Percentiles rank a stretch among this genome's conserved stretches.
phyloP scores from a whole-genome alignment of 1,284 basidiomycete species.

The Amylostereum areolatum region DNA sequence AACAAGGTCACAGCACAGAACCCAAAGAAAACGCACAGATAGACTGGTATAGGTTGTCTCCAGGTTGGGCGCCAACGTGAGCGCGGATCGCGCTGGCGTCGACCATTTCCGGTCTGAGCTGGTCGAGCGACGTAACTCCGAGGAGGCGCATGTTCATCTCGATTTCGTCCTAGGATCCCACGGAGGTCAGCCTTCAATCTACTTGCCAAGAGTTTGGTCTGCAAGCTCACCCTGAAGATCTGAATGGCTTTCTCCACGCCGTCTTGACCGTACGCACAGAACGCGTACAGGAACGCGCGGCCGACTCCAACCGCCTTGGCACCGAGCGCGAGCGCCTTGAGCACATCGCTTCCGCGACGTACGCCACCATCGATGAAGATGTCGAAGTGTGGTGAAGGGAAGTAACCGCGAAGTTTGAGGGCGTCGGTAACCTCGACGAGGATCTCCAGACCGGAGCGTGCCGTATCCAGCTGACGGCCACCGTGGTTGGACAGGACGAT shows the following conservation, averaged over 20 bases:
- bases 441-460: conserved; percentile 86
- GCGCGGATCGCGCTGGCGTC: conserved; percentile 66
- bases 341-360: conserved; percentile 83
- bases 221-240: conserved; percentile 61
- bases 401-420: conserved; percentile 56
- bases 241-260: conserved; percentile 75
- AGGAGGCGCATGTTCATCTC: conserved; percentile 90
- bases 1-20: no score
- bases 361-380: conserved; percentile 93
- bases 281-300: conserved; percentile 85
- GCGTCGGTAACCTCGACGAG: conserved; percentile 83
- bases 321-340: conserved; percentile 90
- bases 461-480: conserved; percentile 88
- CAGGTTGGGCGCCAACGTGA: conserved; percentile 61
- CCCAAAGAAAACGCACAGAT: conserved; percentile 60
- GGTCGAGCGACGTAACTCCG: conserved; percentile 73
- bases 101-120: conserved; percentile 85
- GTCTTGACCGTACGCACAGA: conserved; percentile 81
- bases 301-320: conserved; percentile 78
- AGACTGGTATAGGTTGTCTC: conserved; percentile 64
- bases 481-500: conserved; percentile 91
- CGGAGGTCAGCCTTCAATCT: background rate
- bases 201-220: conserved; percentile 12
- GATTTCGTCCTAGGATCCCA: conserved; percentile 72
- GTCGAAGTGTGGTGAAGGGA: conserved; percentile 74